Percentiles rank a stretch among this genome's conserved stretches.
Evolutionary conservation across 129 eudicot genomes (phyloP).

Genomic region (Erigeron canadensis): DNA sequence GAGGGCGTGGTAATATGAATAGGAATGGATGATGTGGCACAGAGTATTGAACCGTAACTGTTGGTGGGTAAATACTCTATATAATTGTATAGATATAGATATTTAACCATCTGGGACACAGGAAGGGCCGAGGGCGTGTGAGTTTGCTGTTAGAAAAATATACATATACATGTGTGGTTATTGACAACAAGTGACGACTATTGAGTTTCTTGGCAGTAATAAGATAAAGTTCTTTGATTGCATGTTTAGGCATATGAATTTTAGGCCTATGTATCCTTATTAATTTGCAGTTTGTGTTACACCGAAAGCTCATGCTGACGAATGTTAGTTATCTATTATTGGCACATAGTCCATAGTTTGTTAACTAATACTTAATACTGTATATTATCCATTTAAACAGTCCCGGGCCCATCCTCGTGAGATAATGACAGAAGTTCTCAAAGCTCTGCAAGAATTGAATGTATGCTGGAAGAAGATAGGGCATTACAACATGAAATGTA

Average conservation of each 20-base stretch:
- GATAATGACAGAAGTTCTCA: slow-evolving; percentile 89
- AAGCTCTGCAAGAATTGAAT: slow-evolving; percentile 90
- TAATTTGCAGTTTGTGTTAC: not conserved
- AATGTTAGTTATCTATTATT: not conserved
- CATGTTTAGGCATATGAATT: too few species aligned
- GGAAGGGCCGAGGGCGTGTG: too few species aligned
- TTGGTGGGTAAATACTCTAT: too few species aligned
- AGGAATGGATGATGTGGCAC: too few species aligned
- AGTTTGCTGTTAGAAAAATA: too few species aligned
- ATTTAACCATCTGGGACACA: too few species aligned
- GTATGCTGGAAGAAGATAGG: slow-evolving; percentile 97
- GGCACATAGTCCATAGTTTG: slow-evolving; percentile 1
- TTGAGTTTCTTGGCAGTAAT: not conserved
- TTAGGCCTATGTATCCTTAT: too few species aligned
- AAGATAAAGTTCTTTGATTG: not conserved
- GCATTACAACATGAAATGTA: slow-evolving; percentile 94
- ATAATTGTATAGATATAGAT: too few species aligned
- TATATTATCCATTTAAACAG: slow-evolving; percentile 36
- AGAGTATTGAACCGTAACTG: too few species aligned
- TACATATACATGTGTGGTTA: not conserved
- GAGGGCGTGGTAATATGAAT: too few species aligned
- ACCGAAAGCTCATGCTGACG: not conserved
- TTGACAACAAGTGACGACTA: not conserved
- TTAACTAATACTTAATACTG: slow-evolving; percentile 12
- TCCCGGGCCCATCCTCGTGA: slow-evolving; percentile 97